Base-by-base conservation (phyloP, 2,329 filamentous ascomycete species). In the Talaromyces sp. region DNA sequence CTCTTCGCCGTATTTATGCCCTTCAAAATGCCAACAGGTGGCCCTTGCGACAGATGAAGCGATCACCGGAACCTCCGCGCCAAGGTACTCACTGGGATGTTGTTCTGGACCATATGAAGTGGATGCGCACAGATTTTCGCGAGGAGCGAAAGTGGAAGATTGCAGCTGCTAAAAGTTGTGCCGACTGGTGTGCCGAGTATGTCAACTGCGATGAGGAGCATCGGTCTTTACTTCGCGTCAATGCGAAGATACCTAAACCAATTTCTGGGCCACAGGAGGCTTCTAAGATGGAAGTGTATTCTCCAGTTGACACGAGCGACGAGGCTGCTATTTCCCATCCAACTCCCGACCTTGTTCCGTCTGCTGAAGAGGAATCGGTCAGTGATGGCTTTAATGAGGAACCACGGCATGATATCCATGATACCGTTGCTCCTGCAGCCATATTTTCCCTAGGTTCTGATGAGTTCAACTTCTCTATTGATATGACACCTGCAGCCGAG, bases 41-140 rank as follows among this genome's bases (percentile, higher is more conserved):
- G 93, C 94, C 92, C 4, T 74, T 99, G 42, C 84, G 93, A 47
- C 94, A 99, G 67, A 86, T 92, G 39, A 90, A 95, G 67, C 88
- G 91, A 51, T 89, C 86, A 35, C 81, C 86, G 1, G 94, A 99
- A 71, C 92, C 93, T 4, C 80, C 84, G 3, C 84, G 91, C 33
- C 87, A 87, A 16, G 82, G 84, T 1, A 86, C 88, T 2, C 93
- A 97, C 62, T 90, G 87, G 83, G 94, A 99, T 73, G 82, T 93
- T 47, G 72, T 97, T 50, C 77, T 99, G 29, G 84, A 91, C 62
- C 92, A 99, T 76, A 90, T 93, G 83, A 96, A 92, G 71, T 97
- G 93, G 93, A 95, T 99, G 90, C 85, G 92, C 46, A 97, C 91
- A 1, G 94, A 99, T 72, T 97, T 97, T 66, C 84, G 89, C 47